These are phyloP conservation scores for Ceratocystiopsis brevicomis DNA, from an alignment of 2,329 filamentous ascomycete species.

Conservation along the genomic window DNA sequence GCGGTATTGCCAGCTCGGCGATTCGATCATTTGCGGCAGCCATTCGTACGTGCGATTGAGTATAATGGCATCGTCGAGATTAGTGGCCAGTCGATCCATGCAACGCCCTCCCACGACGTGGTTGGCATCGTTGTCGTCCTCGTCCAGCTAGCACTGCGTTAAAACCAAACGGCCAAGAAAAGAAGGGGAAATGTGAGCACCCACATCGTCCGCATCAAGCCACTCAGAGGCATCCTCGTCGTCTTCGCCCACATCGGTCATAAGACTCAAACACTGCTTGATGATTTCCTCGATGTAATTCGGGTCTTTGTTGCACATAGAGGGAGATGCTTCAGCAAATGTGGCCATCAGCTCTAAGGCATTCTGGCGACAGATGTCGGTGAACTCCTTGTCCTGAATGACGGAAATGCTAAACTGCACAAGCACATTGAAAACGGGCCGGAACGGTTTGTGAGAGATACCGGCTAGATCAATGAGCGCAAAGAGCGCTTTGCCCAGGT, in stretches of 20 bases:
- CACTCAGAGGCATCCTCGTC: slow-evolving; percentile 91
- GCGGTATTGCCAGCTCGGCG: slow-evolving; percentile 80
- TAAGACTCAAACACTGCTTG: slow-evolving; percentile 88
- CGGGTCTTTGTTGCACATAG: slow-evolving; percentile 88
- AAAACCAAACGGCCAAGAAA: neutral
- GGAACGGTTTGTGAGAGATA: slow-evolving; percentile 94
- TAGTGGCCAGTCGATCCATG: slow-evolving; percentile 95
- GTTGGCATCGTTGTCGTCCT: slow-evolving; percentile 91
- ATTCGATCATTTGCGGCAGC: slow-evolving; percentile 95
- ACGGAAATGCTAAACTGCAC: slow-evolving; percentile 87
- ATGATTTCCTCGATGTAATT: slow-evolving; percentile 93
- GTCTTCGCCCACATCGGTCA: slow-evolving; percentile 90
- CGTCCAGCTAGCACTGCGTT: slow-evolving; percentile 45
- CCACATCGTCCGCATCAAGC: slow-evolving; percentile 77
- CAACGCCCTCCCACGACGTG: slow-evolving; percentile 96
- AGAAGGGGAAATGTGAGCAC: slow-evolving; percentile 15
- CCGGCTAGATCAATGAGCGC: slow-evolving; percentile 90
- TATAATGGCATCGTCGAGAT: slow-evolving; percentile 84
- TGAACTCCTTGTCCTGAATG: slow-evolving; percentile 87
- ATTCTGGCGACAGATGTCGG: slow-evolving; percentile 79
- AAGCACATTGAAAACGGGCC: slow-evolving; percentile 75
- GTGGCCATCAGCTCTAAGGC: slow-evolving; percentile 94
- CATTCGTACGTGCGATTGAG: slow-evolving; percentile 87
- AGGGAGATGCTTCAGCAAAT: slow-evolving; percentile 84
- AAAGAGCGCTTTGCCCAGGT: slow-evolving; percentile 75